Evolutionary conservation across 1,139 yeast genomes (phyloP), one percentile per base, ranked within the genome.

Genomic region (Schwanniomyces etchellsii): DNA sequence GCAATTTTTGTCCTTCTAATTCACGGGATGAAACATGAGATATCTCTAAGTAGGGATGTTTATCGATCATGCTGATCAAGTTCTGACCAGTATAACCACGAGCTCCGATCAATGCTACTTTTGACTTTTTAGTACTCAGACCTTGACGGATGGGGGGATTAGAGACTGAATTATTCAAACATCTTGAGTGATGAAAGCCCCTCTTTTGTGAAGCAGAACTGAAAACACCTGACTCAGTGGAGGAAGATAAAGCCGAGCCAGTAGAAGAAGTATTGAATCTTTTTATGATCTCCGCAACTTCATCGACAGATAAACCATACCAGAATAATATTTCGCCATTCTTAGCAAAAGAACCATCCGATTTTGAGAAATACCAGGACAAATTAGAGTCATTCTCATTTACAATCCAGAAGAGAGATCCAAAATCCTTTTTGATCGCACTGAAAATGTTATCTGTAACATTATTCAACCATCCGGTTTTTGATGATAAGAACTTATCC

Each of bases 41-140:
- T 32, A 91, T 66, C 50, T 89, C 96, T 42, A 91, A 69, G 55
- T 75, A 76, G 30, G 95, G 95, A 59, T 91, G 99, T 34, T 71
- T 64, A 57, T 91, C 86, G 43, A 91, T 83, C 64, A 91, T 70
- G 29, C 81, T 75, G 45, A 91, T 86, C 56, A 91, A 72, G 47
- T 91, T 91, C 61, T 84, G 95, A 20, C 98, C 99, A 18, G 97
- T 89, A 61, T 77, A 86, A 24, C 99, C 99, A 63, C 99, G 81
- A 25, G 98, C 99, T 47, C 99, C 99, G 52, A 91, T 89, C 46
- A 91, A 73, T 1, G 96, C 98, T 29, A 93, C 89, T 37, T 76
- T 77, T 24, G 85, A 65, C 36, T 74, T 74, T 31, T 64, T 56
- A 27, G 69, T 65, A 60, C 79, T 83, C 28, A 74, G 55, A 21